Conservation (phyloP, 345 rosid genomes). For the Salix koriyanagi region DNA sequence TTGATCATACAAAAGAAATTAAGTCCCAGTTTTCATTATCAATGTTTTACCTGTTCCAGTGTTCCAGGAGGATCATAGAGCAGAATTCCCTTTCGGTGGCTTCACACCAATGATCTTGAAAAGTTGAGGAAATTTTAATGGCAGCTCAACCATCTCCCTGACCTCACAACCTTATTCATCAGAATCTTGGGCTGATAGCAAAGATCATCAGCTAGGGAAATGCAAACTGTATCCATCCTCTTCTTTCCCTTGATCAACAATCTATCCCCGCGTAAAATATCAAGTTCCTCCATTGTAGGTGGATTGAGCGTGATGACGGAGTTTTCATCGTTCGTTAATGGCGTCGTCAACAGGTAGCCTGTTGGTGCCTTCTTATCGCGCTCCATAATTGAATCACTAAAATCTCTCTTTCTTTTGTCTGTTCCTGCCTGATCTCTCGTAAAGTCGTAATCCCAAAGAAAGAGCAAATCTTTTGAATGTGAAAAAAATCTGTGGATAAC, state of each 20-base stretch:
- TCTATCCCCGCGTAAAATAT: not conserved
- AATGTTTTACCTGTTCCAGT: not conserved
- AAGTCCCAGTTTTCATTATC: not conserved
- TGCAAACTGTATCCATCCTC: too few relatives aligned
- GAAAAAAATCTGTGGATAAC: too few relatives aligned
- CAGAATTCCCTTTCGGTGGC: not conserved
- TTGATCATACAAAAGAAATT: not conserved
- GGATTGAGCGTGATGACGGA: not conserved
- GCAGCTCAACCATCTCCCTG: not conserved
- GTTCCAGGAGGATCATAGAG: not conserved
- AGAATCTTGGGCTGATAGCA: too few relatives aligned
- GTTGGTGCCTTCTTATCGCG: not conserved
- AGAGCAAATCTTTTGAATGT: too few relatives aligned
- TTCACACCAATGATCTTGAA: constrained; percentile 6
- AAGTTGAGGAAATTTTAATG: constrained; percentile 7
- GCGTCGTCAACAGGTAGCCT: not conserved
- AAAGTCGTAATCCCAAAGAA: too few relatives aligned
- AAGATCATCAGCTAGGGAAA: too few relatives aligned
- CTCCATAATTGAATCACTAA: not conserved
- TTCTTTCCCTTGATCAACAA: too few relatives aligned
- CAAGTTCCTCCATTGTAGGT: not conserved
- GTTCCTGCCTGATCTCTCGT: too few relatives aligned
- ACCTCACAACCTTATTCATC: too few relatives aligned
- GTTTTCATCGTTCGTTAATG: not conserved
- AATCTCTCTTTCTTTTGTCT: too few relatives aligned